Base-by-base conservation (phyloP, 1,284 basidiomycete genomes). In the Microbotryum lychnidis-dioicae region DNA sequence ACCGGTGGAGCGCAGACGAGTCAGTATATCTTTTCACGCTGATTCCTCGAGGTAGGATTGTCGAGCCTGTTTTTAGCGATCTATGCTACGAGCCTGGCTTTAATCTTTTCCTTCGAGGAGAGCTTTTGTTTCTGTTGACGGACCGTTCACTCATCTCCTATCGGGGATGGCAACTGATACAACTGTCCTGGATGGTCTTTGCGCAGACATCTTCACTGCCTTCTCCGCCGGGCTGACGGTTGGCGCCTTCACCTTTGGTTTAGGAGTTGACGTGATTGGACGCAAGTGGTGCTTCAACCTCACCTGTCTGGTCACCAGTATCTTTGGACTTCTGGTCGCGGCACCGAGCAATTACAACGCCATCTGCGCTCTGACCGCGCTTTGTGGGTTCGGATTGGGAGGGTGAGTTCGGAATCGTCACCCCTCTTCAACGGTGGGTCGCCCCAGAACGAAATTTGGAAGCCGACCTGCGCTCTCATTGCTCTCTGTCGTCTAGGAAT, bases 241-340 rank as follows among this genome's bases (percentile, higher is more conserved):
- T 6, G 76, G 76, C 4, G 76, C 76, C 0, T 71, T 76, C 60
- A 42, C 37, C 74, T 84, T 16, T 86, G 84, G 83, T 82, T 83
- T 72, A 3, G 18, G 65, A 2, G 70, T 72, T 48, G 70, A 75
- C 51, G 66, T 75, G 33, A 74, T 75, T 57, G 75, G 73, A 4
- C 60, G 61, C 54, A 83, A 83, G 63, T 82, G 83, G 77, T 82
- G 83, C 2, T 89, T 89, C 76, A 88, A 89, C 73, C 73, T 86
- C 45, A 89, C 87, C 0, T 79, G 88, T 37, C 75, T 87, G 44
- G 84, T 89, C 63, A 80, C 83, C 0, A 84, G 84, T 1, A 75
- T 86, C 6, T 89, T 89, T 66, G 84, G 83, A 1, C 72, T 83
- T 10, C 65, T 75, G 46, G 60, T 75, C 33, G 72, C 72, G 4